A percentile compares a stretch with the other conserved stretches of the same genome.
Evolutionary conservation across 2,329 filamentous ascomycete species (phyloP).

Genomic region (Nothophaeocryptopus gaeumannii): DNA sequence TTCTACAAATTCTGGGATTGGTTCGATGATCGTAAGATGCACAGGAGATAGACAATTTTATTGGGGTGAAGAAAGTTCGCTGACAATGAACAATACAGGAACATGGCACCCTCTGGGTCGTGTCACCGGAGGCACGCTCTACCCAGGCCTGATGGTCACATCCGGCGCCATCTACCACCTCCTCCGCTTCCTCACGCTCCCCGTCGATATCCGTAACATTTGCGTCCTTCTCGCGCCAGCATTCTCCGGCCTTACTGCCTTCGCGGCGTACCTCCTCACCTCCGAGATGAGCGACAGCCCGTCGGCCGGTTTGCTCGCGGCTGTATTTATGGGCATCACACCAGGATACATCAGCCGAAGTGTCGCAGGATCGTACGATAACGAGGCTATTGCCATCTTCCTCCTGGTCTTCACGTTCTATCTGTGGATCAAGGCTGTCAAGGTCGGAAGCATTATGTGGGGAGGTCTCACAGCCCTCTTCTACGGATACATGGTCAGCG

Average conservation of each 20-base stretch:
- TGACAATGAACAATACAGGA: constrained; percentile 44
- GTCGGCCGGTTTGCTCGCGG: constrained; percentile 90
- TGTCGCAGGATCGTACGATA: constrained; percentile 97
- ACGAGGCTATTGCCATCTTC: constrained; percentile 99
- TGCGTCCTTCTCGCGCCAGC: constrained; percentile 93
- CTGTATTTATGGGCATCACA: constrained; percentile 93
- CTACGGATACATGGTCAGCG: constrained; percentile 99
- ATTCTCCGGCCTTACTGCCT: constrained; percentile 90
- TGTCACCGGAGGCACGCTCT: constrained; percentile 97
- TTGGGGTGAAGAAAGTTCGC: not conserved
- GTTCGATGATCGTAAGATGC: constrained; percentile 84
- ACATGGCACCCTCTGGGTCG: constrained; percentile 99
- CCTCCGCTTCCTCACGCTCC: constrained; percentile 81
- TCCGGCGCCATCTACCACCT: constrained; percentile 95
- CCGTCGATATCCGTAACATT: constrained; percentile 97
- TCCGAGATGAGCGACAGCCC: constrained; percentile 96
- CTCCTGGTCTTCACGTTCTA: constrained; percentile 97
- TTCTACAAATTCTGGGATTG: constrained; percentile 99
- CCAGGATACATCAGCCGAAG: constrained; percentile 98
- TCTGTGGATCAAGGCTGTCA: constrained; percentile 98
- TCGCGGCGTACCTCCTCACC: constrained; percentile 90
- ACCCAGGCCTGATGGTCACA: constrained; percentile 98
- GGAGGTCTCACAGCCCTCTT: constrained; percentile 90
- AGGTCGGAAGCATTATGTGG: constrained; percentile 95
- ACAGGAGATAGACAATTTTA: not conserved